Evolutionary conservation across 257 asterid genomes (phyloP).

Genomic region (Jacaranda mimosifolia): DNA sequence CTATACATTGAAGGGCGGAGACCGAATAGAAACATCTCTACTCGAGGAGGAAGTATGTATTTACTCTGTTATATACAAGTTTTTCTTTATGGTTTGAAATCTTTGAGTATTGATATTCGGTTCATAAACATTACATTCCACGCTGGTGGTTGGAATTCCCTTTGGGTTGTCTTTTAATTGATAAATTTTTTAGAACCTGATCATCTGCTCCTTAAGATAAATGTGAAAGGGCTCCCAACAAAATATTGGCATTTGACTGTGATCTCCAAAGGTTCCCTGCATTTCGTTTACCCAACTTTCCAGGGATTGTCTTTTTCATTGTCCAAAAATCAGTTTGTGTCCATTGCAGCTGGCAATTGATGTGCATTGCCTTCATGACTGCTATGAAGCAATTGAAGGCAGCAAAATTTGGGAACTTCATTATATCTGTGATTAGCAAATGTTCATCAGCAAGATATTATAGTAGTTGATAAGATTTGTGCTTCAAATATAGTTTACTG

Average conservation of each 20-base stretch:
- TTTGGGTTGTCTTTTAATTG: not conserved
- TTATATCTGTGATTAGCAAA: not conserved
- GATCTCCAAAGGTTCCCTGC: not conserved
- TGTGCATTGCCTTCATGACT: not conserved
- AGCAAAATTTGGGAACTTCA: not conserved
- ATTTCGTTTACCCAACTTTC: too few species aligned
- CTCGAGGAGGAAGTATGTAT: conserved; percentile 87
- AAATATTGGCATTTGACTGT: too few species aligned
- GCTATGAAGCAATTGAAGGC: not conserved
- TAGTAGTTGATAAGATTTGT: not conserved
- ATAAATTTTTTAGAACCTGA: too few species aligned
- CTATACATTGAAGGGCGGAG: conserved; percentile 94
- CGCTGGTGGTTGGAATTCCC: not conserved
- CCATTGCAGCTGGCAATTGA: not conserved
- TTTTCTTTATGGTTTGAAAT: not conserved
- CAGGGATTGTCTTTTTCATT: too few species aligned
- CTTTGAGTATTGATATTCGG: conserved; percentile 2
- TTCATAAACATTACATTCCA: not conserved
- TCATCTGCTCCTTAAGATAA: too few species aligned
- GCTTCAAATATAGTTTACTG: too few species aligned
- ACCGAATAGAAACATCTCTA: conserved; percentile 72
- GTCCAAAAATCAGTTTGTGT: too few species aligned
- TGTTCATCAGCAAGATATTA: not conserved
- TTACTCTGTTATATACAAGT: conserved; percentile 11
- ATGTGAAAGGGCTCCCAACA: too few species aligned